Evolutionary conservation across 768 basidiomycete genomes (phyloP), one percentile per base, ranked within the genome.

Genomic region (Auriscalpium microsporum): DNA sequence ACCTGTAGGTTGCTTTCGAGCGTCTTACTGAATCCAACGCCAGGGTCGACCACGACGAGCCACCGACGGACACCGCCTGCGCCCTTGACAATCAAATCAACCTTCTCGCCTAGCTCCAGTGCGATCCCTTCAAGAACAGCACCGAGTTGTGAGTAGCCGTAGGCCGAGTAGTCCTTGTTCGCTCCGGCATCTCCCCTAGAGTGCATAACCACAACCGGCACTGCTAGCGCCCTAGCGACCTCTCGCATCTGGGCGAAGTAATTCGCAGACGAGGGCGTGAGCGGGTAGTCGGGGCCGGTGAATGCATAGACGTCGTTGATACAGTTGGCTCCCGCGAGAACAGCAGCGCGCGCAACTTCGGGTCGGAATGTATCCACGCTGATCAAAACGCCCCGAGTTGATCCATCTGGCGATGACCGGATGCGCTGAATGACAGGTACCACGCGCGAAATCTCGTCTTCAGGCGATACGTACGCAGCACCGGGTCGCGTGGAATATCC

Each of bases 251-350:
- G 69, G 10, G 60, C 58, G 61, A 83, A 76, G 54, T 75, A 76
- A 36, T 70, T 71, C 2, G 72, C 64, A 0, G 72, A 68, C 1
- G 64, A 55, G 42, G 47, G 56, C 10, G 65, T 67, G n/a, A 63
- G 71, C 0, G 69, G 73, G 33, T 67, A 69, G 11, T 79, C 75
- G 0, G 78, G 76, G 0, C 94, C 94, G 0, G 84, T 79, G 55
- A 91, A 87, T 0, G 84, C 84, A 62, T 85, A 78, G 1, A 97
- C 93, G 62, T 98, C 96, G 68, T 98, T 98, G 74, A 98, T 87
- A 65, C 90, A 88, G 63, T 86, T 90, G 9, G 91, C 95, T 0
- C 96, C 95, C 0, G 89, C 90, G 10, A 71, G 69, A 8, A 97
- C 72, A 2, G 90, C 86, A 1, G 78, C 80, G 49, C 78, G 73